Conservation (phyloP, 2,329 filamentous ascomycete species). For the Colletotrichum melonis region DNA sequence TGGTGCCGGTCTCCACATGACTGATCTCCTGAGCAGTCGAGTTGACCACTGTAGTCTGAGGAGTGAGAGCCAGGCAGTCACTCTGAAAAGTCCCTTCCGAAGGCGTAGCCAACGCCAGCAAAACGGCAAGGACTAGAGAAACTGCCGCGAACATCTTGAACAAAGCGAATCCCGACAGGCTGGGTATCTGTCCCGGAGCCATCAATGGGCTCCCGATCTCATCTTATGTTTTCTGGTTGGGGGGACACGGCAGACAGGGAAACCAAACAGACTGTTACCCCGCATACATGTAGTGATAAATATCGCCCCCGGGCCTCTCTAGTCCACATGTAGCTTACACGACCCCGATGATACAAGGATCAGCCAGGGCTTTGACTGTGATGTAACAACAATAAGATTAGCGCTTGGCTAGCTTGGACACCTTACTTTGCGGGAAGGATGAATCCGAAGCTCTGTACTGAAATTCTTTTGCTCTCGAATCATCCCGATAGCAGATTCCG, state of each 20-base stretch:
- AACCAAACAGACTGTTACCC: not conserved
- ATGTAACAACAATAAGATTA: not conserved
- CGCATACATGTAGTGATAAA: not conserved
- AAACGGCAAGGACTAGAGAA: not conserved
- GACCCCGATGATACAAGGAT: no score
- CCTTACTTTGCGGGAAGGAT: not conserved
- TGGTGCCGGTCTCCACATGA: constrained; percentile 42
- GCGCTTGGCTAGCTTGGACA: not conserved
- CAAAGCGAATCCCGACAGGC: not conserved
- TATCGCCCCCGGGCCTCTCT: not conserved
- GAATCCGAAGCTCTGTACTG: not conserved
- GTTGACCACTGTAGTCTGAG: constrained; percentile 34
- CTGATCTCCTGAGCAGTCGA: constrained; percentile 38
- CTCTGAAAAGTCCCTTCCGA: not conserved
- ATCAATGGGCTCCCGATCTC: not conserved
- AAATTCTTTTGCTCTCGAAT: not conserved
- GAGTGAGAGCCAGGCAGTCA: constrained; percentile 26
- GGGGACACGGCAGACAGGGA: not conserved
- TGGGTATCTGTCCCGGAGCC: not conserved
- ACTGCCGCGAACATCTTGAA: not conserved
- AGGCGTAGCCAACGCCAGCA: not conserved
- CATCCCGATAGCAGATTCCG: not conserved
- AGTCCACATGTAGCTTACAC: not conserved
- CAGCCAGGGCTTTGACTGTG: no score
- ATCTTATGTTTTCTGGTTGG: not conserved